A percentile compares a stretch with the other conserved stretches of the same genome.
Conservation (phyloP, 2,329 filamentous ascomycete genomes). For the Trichocomaceae sp. region DNA sequence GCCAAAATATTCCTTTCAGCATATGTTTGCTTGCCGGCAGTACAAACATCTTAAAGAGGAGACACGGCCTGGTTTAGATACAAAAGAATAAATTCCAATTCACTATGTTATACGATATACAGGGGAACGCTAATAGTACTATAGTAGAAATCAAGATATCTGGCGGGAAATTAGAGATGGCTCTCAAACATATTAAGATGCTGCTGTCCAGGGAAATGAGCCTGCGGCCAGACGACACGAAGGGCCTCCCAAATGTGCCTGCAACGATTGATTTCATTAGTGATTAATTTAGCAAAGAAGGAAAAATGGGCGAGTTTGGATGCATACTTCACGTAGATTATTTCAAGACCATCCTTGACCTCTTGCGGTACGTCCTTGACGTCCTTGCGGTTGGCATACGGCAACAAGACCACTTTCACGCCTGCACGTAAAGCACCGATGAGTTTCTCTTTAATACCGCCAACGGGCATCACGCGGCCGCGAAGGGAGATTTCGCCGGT, state of each 20-base stretch:
- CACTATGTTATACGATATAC: slow-evolving; percentile 7
- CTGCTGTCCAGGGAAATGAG: slow-evolving; percentile 70
- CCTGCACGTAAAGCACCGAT: slow-evolving; percentile 90
- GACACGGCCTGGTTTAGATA: background rate
- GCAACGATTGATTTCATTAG: slow-evolving; percentile 17
- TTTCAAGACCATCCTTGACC: slow-evolving; percentile 78
- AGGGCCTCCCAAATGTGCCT: slow-evolving; percentile 95
- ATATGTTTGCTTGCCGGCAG: slow-evolving; percentile 3
- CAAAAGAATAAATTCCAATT: background rate
- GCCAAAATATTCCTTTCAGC: background rate
- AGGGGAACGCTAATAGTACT: background rate
- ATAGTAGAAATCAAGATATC: background rate
- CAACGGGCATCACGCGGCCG: slow-evolving; percentile 86
- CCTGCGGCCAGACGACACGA: slow-evolving; percentile 83
- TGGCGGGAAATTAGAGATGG: slow-evolving; percentile 51
- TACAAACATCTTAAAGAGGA: background rate
- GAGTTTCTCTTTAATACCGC: slow-evolving; percentile 97
- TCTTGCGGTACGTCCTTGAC: slow-evolving; percentile 84
- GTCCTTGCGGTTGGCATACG: slow-evolving; percentile 84
- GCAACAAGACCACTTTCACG: slow-evolving; percentile 87
- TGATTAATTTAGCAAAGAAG: slow-evolving; percentile 11
- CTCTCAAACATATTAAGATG: slow-evolving; percentile 67
- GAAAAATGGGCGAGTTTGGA: background rate
- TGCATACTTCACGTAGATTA: slow-evolving; percentile 78
- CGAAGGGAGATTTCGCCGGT: slow-evolving; percentile 74